A percentile compares a stretch with the other conserved stretches of the same genome.
Conservation (phyloP, 352 stramenopile species). For the Globisporangium nodosum region DNA sequence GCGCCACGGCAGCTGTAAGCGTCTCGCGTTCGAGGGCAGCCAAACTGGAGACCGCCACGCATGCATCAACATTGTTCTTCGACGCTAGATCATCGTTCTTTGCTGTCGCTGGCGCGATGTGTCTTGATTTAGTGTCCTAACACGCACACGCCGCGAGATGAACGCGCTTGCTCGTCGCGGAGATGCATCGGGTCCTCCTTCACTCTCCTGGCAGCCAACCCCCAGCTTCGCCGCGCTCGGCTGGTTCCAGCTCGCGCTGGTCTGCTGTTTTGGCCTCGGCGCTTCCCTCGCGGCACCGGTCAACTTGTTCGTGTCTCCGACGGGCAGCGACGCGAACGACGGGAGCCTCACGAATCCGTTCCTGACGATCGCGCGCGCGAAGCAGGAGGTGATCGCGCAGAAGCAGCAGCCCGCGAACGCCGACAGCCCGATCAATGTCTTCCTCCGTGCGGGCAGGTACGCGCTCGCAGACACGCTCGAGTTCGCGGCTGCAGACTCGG, state of each 20-base stretch:
- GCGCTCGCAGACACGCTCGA: constrained; percentile 47
- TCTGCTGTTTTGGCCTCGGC: neutral
- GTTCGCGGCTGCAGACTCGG: constrained; percentile 38
- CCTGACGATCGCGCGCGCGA: constrained; percentile 37
- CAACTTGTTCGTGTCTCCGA: constrained; percentile 44
- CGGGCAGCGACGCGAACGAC: constrained; percentile 34
- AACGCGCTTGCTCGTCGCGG: neutral
- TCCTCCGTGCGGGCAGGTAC: constrained; percentile 50
- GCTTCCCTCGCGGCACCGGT: neutral
- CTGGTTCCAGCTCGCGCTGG: neutral
- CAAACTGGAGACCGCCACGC: too few species aligned
- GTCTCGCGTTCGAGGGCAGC: neutral
- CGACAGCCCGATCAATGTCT: constrained; percentile 44
- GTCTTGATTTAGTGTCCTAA: neutral
- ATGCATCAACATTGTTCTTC: too few species aligned
- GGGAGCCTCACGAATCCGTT: constrained; percentile 49
- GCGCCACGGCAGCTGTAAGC: neutral
- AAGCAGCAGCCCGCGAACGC: constrained; percentile 19
- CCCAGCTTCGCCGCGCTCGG: too few species aligned
- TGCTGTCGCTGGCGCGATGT: neutral
- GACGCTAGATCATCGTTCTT: neutral
- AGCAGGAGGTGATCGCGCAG: constrained; percentile 28
- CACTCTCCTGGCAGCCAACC: neutral
- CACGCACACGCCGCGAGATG: neutral
- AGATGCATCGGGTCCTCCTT: neutral